Evolutionary conservation across 352 stramenopile species (phyloP), one percentile per base, ranked within the genome.

Genomic region (Phytophthora pluvialis): DNA sequence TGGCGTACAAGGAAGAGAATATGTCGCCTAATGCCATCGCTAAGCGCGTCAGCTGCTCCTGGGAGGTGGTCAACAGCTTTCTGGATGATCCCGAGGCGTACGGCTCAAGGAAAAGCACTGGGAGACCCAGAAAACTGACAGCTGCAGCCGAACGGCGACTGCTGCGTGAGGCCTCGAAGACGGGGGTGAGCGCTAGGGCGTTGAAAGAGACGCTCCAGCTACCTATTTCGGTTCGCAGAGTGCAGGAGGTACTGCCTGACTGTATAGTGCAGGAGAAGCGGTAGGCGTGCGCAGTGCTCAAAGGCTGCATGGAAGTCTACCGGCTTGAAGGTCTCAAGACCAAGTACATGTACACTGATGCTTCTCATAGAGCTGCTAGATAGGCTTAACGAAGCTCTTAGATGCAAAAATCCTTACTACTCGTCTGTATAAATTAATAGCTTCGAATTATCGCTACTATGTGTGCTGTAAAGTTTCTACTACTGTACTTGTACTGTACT

Each of bases 231-330:
- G 36, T 32, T 1, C 38, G 50, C 9, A 35, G 50, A 15, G 50
- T 58, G 36, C 50, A 48, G 15, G 38, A 58, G 13, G 38, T 58
- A 5, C 25, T 58, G 2, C 50, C 47, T 25, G 8, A 58, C 35
- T 58, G 25, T 9, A 46, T 58, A 36, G 38, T 40, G 15, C 7
- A 58, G 26, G 7, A 58, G 50, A 58, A 58, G 36, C 49, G 33
- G 6, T 7, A 38, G 4, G 49, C 35, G 5, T 57, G 49, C 39
- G 15, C 12, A 4, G 15, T 36, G 28, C 10, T 28, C 26, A 38
- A 54, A 28, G n/a, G 21, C 21, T 21, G 21, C 21, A 21, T 21
- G 21, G 21, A 21, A 21, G 21, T 21, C 21, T 21, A 21, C 21
- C 21, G 21, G 21, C 21, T 21, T 21, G 21, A 21, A 21, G 21